phyloP scores from a whole-genome alignment of 2,329 filamentous ascomycete genomes.

The Lojkania enalia region DNA sequence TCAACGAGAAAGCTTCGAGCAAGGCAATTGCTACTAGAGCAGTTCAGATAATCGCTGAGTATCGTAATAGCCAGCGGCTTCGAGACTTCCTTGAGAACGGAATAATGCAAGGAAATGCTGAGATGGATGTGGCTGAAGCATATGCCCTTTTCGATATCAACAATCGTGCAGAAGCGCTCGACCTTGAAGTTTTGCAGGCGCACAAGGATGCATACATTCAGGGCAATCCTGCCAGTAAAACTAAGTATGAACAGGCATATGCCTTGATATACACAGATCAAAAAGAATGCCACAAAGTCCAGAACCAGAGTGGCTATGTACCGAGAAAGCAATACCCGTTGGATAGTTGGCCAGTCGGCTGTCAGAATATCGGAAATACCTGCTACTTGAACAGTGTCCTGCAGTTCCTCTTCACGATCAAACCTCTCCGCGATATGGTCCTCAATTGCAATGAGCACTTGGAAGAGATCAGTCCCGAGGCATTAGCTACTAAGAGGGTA shows the following conservation, averaged over 20 bases:
- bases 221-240: conserved; percentile 51
- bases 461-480: conserved; percentile 67
- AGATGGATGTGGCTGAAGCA: conserved; percentile 56
- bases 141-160: conserved; percentile 51
- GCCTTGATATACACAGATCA: conserved; percentile 48
- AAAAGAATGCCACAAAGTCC: conserved; percentile 24
- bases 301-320: conserved; percentile 11
- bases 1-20: conserved; percentile 55
- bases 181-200: conserved; percentile 45
- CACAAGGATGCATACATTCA: conserved; percentile 19
- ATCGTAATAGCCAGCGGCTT: conserved; percentile 59
- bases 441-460: conserved; percentile 73
- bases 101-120: conserved; percentile 49
- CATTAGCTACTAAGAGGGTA: conserved; percentile 68
- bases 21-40: conserved; percentile 58
- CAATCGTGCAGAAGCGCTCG: conserved; percentile 56
- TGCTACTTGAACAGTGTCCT: conserved; percentile 97
- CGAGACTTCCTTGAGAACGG: conserved; percentile 58
- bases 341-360: conserved; percentile 73
- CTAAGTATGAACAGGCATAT: conserved; percentile 53
- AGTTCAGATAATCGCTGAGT: conserved; percentile 61
- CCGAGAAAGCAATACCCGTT: conserved; percentile 33
- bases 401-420: conserved; percentile 92
- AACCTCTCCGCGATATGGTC: conserved; percentile 77
- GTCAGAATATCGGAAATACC: conserved; percentile 94